Conservation (phyloP, 495 filamentous ascomycete species). For the Staphylotrichum tortipilum region DNA sequence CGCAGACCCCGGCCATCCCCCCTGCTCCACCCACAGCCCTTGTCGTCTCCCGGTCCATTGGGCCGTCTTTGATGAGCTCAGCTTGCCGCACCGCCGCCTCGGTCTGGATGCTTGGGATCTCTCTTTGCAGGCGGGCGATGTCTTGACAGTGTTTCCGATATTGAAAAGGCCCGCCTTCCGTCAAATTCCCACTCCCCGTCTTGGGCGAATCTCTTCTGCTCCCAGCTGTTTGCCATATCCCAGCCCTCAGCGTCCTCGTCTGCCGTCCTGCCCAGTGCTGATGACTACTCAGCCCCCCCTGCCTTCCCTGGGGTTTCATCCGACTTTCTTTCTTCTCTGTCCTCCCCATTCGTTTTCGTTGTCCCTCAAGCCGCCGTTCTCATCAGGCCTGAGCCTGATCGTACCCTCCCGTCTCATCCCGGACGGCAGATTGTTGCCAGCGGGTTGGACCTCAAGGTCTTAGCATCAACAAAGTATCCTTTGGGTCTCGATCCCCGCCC, state of each 20-base stretch:
- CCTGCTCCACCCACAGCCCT: constrained; percentile 3
- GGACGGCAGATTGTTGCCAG: too few relatives aligned
- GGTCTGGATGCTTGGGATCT: constrained; percentile 9
- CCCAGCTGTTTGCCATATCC: constrained; percentile 15
- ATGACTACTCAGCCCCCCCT: background rate
- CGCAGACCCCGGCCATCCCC: constrained; percentile 16
- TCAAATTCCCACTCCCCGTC: background rate
- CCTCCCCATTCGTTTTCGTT: background rate
- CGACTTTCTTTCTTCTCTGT: background rate
- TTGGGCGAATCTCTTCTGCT: constrained; percentile 13
- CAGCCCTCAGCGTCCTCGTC: constrained; percentile 16
- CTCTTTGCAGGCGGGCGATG: constrained; percentile 2
- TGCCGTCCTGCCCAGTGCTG: constrained; percentile 6
- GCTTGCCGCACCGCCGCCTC: constrained; percentile 14
- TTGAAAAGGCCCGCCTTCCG: constrained; percentile 21
- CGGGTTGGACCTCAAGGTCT: too few relatives aligned
- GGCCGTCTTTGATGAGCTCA: constrained; percentile 19
- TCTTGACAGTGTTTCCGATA: constrained; percentile 22
- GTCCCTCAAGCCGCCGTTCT: too few relatives aligned
- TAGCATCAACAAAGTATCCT: too few relatives aligned
- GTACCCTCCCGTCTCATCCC: too few relatives aligned
- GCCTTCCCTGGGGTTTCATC: constrained; percentile 7
- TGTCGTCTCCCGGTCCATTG: constrained; percentile 1
- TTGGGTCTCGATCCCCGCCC: too few relatives aligned
- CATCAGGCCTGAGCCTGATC: too few relatives aligned